Evolutionary conservation across 768 basidiomycete species (phyloP), one percentile per base, ranked within the genome.

Genomic region (Pulveroboletus ravenelii): DNA sequence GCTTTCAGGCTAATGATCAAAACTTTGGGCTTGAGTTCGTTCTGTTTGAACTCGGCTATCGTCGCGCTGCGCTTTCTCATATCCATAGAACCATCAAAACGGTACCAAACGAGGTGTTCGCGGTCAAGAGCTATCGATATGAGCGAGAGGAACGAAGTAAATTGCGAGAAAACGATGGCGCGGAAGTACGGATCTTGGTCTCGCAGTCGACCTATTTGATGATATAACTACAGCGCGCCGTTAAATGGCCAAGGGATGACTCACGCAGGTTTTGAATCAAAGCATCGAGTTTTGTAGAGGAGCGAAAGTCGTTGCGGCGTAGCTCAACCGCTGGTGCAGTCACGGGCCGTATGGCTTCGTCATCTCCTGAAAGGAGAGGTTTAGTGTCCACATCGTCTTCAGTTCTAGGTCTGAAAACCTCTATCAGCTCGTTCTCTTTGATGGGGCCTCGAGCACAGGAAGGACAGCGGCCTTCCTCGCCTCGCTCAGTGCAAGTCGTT

Each of bases 71-170:
- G 79, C 64, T 86, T 87, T 70, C 86, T 88, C 55, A 95, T 75
- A 58, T 85, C 85, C 89, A 97, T 92, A 0, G 89, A 82, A 1
- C 95, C 95, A 64, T 98, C 95, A 60, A 97, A 92, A 17, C 95
- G 81, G 56, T 82, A 84, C 60, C 81, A 84, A 38, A 80, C 71
- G 54, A 90, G 74, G 1, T 69, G 66, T 60, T 93, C 89, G 17
- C 87, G 81, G 44, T 84, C 75, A 47, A 94, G 71, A 5, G 77
- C 81, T 1, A 72, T 65, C 59, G 90, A 81, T 49, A 94, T 90
- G 14, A 94, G 73, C 60, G 93, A 87, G 48, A 95, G 70, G 66
- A 93, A 95, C 23, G 81, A 82, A 0, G 92, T 94, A 57, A 93
- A 93, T 59, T 94, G 89, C 1, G 89, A 92, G 66, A 94, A 94